A percentile compares a stretch with the other conserved stretches of the same genome.
Evolutionary conservation across 139 green algal genomes (phyloP).

Genomic region (Closterium sp.): DNA sequence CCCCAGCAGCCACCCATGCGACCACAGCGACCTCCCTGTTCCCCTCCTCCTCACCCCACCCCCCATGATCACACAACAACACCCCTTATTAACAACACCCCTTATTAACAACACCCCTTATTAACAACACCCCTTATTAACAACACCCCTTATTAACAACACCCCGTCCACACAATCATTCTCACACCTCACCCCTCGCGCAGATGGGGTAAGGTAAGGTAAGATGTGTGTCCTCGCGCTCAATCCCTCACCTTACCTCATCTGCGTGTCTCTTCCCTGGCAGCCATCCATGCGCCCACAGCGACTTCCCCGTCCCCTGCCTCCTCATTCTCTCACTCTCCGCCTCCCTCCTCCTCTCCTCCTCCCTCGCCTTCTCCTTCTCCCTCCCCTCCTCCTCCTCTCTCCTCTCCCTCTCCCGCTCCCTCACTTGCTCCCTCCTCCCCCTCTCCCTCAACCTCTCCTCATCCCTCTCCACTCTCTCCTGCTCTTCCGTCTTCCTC

Average conservation of each 20-base stretch:
- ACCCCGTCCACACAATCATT: no score
- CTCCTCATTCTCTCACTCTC: neutral
- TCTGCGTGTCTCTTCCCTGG: neutral
- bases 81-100: no score
- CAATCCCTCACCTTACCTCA: neutral
- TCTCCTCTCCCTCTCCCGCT: neutral
- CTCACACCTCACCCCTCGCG: no score
- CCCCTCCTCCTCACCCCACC: no score
- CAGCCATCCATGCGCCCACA: neutral
- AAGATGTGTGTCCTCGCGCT: no score
- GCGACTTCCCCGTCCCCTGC: neutral
- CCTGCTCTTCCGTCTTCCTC: neutral
- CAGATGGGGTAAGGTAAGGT: no score
- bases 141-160: no score
- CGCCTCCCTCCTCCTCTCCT: constrained; percentile 3
- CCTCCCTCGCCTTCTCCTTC: neutral
- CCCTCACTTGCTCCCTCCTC: neutral
- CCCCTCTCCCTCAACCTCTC: neutral
- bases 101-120: no score
- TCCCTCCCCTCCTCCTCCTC: neutral
- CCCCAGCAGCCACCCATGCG: no score
- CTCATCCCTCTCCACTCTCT: neutral
- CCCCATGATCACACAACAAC: no score
- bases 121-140: no score
- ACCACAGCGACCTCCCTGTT: no score